These are phyloP conservation scores for Wickerhamomyces sydowiorum DNA, from an alignment of 805 yeast species.

Conservation along the genomic window DNA sequence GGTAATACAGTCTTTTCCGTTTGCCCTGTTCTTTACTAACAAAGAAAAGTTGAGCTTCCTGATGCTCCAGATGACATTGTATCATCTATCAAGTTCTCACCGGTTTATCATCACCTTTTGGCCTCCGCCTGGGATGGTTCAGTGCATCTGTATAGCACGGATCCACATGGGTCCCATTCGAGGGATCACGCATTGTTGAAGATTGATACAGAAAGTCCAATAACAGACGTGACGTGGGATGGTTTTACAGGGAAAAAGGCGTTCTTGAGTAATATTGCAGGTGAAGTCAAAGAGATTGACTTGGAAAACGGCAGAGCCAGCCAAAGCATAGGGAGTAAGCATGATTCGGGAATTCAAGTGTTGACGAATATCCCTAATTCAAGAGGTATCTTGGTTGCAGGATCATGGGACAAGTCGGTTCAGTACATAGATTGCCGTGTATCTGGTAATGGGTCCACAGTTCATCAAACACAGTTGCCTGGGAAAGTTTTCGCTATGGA, in stretches of 20 bases:
- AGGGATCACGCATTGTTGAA: conserved; percentile 12
- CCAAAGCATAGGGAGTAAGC: conserved; percentile 24
- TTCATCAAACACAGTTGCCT: conserved; percentile 22
- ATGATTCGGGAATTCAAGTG: conserved; percentile 36
- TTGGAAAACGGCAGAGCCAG: conserved; percentile 34
- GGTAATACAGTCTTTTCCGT: neutral
- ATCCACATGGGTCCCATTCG: conserved; percentile 23
- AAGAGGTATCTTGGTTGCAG: conserved; percentile 37
- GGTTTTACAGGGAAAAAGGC: conserved; percentile 20
- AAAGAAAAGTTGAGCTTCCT: conserved; percentile 11
- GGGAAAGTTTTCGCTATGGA: conserved; percentile 64
- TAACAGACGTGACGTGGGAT: conserved; percentile 18
- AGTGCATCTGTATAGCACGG: conserved; percentile 37
- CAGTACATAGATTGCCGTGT: conserved; percentile 39
- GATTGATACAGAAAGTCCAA: conserved; percentile 10
- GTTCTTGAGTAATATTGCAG: conserved; percentile 48
- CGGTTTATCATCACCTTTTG: conserved; percentile 31
- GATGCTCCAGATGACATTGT: conserved; percentile 33
- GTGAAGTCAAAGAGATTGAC: conserved; percentile 47
- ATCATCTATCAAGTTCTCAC: conserved; percentile 37
- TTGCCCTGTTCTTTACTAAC: neutral
- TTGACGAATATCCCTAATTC: conserved; percentile 16
- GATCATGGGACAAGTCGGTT: conserved; percentile 58
- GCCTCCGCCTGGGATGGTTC: conserved; percentile 57
- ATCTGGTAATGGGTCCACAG: conserved; percentile 8